Percentiles rank a stretch among this genome's conserved stretches.
These are phyloP conservation scores for Chalaropsis thielavioides DNA, from an alignment of 2,329 filamentous ascomycete species.

Conservation along the genomic window DNA sequence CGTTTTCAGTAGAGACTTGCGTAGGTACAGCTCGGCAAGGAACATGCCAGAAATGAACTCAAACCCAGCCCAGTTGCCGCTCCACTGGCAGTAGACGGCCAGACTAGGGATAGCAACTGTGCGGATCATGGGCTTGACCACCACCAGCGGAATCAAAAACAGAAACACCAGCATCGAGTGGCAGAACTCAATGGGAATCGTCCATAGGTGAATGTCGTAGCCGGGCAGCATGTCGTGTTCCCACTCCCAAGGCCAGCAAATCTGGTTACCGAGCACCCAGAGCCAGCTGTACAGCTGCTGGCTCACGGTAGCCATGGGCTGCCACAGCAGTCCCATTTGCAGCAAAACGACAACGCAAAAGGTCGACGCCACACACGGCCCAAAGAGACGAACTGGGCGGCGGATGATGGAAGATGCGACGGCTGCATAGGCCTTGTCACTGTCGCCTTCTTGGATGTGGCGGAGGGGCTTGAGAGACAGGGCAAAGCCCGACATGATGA, in stretches of 20 bases:
- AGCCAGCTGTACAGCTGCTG: constrained; percentile 34
- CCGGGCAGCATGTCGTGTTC: constrained; percentile 13
- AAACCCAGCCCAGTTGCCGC: constrained; percentile 17
- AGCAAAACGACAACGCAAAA: constrained; percentile 31
- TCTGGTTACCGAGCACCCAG: constrained; percentile 22
- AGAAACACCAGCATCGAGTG: constrained; percentile 45
- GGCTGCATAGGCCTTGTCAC: constrained; percentile 12
- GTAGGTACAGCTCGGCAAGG: constrained; percentile 40
- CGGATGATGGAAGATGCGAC: constrained; percentile 39
- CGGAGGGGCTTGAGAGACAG: constrained; percentile 40
- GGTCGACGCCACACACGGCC: constrained; percentile 38
- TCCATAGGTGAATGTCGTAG: constrained; percentile 48
- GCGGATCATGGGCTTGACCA: constrained; percentile 31
- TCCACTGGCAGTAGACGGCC: constrained; percentile 28
- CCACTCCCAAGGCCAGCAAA: constrained; percentile 20
- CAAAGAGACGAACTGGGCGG: constrained; percentile 36
- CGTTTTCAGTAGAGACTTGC: constrained; percentile 21
- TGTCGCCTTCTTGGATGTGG: constrained; percentile 21
- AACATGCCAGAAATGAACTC: constrained; percentile 39
- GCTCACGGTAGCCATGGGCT: constrained; percentile 17
- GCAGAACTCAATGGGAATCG: constrained; percentile 46
- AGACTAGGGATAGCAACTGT: constrained; percentile 30
- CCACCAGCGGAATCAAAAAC: constrained; percentile 35
- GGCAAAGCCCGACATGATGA: constrained; percentile 48
- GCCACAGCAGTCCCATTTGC: constrained; percentile 20